Evolutionary conservation across 345 rosid genomes (phyloP).

Genomic region (Brassica nigra): DNA sequence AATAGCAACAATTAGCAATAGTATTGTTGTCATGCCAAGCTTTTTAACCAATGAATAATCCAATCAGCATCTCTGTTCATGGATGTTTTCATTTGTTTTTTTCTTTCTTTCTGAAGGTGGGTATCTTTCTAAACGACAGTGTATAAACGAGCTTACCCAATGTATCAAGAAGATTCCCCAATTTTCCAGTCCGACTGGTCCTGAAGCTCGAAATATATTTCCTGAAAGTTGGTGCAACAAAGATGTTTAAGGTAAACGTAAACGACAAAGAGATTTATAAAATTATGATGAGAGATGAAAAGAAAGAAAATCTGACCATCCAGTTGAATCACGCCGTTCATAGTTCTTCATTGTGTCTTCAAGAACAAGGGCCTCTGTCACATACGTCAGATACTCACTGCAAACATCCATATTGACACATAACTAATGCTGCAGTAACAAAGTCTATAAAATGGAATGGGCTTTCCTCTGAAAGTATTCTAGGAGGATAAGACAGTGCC

Average conservation of each 20-base stretch:
- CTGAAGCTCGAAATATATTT: slow-evolving; percentile 90
- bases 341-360: slow-evolving; percentile 92
- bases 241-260: slow-evolving; percentile 20
- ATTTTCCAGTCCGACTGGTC: slow-evolving; percentile 61
- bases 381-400: slow-evolving; percentile 87
- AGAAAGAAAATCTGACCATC: slow-evolving; percentile 67
- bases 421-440: slow-evolving; percentile 10
- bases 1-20: slow-evolving; percentile 22
- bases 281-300: slow-evolving; percentile 13
- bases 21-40: slow-evolving; percentile 20
- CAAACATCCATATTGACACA: slow-evolving; percentile 28
- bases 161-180: slow-evolving; percentile 69
- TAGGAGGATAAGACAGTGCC: neutral
- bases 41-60: slow-evolving; percentile 10
- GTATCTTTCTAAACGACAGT: neutral
- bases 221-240: slow-evolving; percentile 51
- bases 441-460: neutral
- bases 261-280: slow-evolving; percentile 13
- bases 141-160: slow-evolving; percentile 51
- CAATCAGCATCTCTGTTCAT: slow-evolving; percentile 7
- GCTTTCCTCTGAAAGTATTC: neutral
- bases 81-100: neutral
- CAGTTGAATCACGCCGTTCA: slow-evolving; percentile 77
- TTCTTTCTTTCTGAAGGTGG: neutral
- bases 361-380: slow-evolving; percentile 82